These are phyloP conservation scores for Marasmius fiardii DNA, from an alignment of 1,284 basidiomycete species.

Conservation along the genomic window DNA sequence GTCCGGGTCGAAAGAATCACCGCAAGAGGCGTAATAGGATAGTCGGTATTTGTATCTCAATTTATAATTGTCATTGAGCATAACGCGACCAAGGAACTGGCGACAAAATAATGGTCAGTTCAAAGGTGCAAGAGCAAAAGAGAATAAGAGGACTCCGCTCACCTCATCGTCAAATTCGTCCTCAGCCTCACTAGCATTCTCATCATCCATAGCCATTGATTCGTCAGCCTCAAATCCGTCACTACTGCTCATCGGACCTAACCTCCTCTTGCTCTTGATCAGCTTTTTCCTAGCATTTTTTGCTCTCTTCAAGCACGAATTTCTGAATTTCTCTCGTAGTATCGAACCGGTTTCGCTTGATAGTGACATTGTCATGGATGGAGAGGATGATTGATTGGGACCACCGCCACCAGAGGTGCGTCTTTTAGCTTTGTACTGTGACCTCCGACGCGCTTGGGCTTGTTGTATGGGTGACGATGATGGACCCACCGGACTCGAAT, in stretches of 20 bases:
- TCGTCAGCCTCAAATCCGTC: constrained; percentile 48
- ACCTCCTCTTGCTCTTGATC: constrained; percentile 35
- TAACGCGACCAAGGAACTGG: constrained; percentile 10
- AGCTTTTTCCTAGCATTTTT: constrained; percentile 48
- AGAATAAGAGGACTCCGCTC: not conserved
- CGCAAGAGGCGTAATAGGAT: constrained; percentile 10
- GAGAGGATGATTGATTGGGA: constrained; percentile 13
- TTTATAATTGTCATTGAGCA: constrained; percentile 7
- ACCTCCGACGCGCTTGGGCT: constrained; percentile 38
- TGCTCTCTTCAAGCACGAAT: constrained; percentile 57
- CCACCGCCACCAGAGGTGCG: not conserved
- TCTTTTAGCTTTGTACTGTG: constrained; percentile 40
- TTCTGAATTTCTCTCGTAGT: constrained; percentile 58
- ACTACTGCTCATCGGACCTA: constrained; percentile 37
- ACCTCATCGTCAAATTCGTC: constrained; percentile 12
- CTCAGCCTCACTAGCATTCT: constrained; percentile 25
- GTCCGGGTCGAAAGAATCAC: constrained; percentile 15
- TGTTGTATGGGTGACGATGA: constrained; percentile 41
- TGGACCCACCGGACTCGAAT: constrained; percentile 24
- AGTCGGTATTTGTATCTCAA: constrained; percentile 8
- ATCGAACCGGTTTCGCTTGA: constrained; percentile 29
- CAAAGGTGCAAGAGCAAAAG: too few relatives aligned
- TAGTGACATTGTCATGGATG: constrained; percentile 18
- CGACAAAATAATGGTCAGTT: not conserved
- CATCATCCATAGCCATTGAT: constrained; percentile 37